phyloP scores from a whole-genome alignment of 371 early-diverging fungal species.

The Lichtheimia ornata region DNA sequence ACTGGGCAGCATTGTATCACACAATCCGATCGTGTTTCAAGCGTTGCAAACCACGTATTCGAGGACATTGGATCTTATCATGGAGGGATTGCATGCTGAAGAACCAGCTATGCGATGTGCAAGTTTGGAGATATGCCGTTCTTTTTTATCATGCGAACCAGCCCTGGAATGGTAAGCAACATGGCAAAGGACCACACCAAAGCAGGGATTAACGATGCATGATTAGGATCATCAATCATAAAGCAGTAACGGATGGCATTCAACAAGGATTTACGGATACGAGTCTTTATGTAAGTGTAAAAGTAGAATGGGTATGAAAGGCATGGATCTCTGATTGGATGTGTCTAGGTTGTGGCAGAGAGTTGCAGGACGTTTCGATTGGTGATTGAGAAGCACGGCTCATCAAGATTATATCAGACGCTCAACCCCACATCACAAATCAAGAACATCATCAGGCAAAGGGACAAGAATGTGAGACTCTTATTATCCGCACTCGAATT shows the following conservation, averaged over 20 bases:
- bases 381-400: constrained; percentile 10
- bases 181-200: no score
- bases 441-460: constrained; percentile 7
- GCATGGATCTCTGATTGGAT: not conserved
- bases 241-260: constrained; percentile 22
- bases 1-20: constrained; percentile 29
- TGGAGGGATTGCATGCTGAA: constrained; percentile 19
- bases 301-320: not conserved
- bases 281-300: constrained; percentile 31
- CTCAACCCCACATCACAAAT: constrained; percentile 28
- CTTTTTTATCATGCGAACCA: constrained; percentile 12
- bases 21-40: constrained; percentile 18
- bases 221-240: constrained; percentile 26
- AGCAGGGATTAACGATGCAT: no score
- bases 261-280: constrained; percentile 27
- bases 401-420: not conserved
- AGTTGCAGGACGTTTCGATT: constrained; percentile 22
- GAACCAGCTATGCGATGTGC: constrained; percentile 40
- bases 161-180: no score
- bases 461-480: constrained; percentile 6
- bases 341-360: constrained; percentile 13
- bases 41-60: constrained; percentile 9
- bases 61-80: constrained; percentile 16
- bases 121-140: constrained; percentile 31
- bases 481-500: constrained; percentile 39